Percentiles rank a stretch among this genome's conserved stretches.
These are phyloP conservation scores for Raphanus raphanistrum DNA, from an alignment of 345 rosid species.

Conservation along the genomic window DNA sequence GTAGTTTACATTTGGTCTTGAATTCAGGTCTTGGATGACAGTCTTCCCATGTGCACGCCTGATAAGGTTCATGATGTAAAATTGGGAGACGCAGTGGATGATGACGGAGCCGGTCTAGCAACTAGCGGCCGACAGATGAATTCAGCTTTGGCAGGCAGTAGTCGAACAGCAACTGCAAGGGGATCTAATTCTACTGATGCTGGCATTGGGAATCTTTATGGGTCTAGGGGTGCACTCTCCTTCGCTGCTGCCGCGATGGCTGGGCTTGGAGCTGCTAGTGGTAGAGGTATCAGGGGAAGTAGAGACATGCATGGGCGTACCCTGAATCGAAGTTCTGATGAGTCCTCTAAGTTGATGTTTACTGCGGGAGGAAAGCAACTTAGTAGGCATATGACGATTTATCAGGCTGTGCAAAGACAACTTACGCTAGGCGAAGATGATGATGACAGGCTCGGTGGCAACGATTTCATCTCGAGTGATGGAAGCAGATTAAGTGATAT, in stretches of 20 bases:
- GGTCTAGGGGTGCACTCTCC: conserved; percentile 93
- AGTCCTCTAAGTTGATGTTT: conserved; percentile 76
- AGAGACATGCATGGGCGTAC: conserved; percentile 89
- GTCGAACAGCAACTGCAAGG: conserved; percentile 67
- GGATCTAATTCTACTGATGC: conserved; percentile 75
- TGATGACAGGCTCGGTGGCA: conserved; percentile 80
- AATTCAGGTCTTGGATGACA: conserved; percentile 81
- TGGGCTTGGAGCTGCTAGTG: conserved; percentile 89
- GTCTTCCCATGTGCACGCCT: conserved; percentile 86
- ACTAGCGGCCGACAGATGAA: conserved; percentile 58
- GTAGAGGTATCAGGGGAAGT: conserved; percentile 91
- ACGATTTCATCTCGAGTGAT: conserved; percentile 81
- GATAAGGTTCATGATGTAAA: conserved; percentile 97
- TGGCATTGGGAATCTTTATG: conserved; percentile 65
- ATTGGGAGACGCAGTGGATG: conserved; percentile 82
- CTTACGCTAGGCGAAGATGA: conserved; percentile 89
- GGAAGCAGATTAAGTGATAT: conserved; percentile 88
- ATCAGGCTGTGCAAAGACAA: conserved; percentile 97
- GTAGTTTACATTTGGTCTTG: background rate
- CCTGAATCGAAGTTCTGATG: conserved; percentile 59
- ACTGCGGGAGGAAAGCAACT: conserved; percentile 92
- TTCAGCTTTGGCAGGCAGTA: conserved; percentile 80
- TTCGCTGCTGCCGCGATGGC: conserved; percentile 99
- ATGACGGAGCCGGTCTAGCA: conserved; percentile 45
- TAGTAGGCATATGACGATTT: conserved; percentile 88